These are phyloP conservation scores for Ogataea naganishii DNA, from an alignment of 805 yeast species.

Conservation along the genomic window DNA sequence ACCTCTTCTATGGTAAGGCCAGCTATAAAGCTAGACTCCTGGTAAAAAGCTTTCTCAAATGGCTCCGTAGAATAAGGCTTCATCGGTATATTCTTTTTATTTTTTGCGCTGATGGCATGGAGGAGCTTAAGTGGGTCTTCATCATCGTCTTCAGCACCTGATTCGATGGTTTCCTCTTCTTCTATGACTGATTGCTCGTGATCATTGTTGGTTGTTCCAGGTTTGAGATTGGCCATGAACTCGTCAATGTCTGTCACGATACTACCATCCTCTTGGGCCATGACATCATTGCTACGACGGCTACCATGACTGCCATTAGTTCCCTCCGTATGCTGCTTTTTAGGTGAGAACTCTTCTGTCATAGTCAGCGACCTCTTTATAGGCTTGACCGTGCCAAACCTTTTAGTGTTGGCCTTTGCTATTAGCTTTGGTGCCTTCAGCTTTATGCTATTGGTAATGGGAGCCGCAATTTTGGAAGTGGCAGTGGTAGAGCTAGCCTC, in stretches of 20 bases:
- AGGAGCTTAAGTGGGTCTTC: constrained; percentile 27
- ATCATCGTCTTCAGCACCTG: constrained; percentile 28
- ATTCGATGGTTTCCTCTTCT: constrained; percentile 22
- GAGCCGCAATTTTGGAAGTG: too few species aligned
- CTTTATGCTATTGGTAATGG: too few species aligned
- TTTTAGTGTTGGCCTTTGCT: too few species aligned
- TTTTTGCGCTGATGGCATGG: constrained; percentile 32
- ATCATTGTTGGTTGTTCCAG: constrained; percentile 5
- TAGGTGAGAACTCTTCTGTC: too few species aligned
- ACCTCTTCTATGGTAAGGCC: constrained; percentile 47
- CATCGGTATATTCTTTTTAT: constrained; percentile 41
- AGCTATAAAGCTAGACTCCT: constrained; percentile 46
- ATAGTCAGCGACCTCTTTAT: too few species aligned
- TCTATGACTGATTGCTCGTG: too few species aligned
- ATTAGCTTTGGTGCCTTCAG: too few species aligned
- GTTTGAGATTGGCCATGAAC: constrained; percentile 4
- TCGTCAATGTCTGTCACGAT: constrained; percentile 6
- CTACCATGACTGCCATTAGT: too few species aligned
- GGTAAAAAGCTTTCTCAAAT: constrained; percentile 55
- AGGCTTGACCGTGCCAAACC: too few species aligned
- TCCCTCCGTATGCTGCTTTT: too few species aligned
- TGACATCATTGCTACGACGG: constrained; percentile 1
- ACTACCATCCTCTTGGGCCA: constrained; percentile 4
- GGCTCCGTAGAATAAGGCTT: constrained; percentile 40
- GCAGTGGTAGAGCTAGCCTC: constrained; percentile 6